A percentile compares a stretch with the other conserved stretches of the same genome.
phyloP scores from a whole-genome alignment of 2,329 filamentous ascomycete genomes.

The Calonectria henricotiae region DNA sequence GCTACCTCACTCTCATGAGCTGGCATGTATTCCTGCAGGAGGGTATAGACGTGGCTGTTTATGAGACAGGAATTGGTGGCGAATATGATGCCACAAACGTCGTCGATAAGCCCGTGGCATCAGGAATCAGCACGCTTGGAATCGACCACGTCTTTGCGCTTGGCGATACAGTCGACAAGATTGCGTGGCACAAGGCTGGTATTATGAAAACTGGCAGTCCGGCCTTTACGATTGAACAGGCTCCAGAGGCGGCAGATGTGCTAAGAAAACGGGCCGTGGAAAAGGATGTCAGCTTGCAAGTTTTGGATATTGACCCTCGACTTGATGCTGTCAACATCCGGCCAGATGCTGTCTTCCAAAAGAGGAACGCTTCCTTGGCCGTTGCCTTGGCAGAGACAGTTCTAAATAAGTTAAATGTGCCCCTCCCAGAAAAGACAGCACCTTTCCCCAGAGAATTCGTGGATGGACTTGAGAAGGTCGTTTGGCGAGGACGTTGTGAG shows the following conservation, averaged over 20 bases:
- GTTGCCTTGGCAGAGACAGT: conserved; percentile 69
- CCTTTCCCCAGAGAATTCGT: conserved; percentile 76
- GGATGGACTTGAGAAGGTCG: conserved; percentile 81
- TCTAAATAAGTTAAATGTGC: conserved; percentile 63
- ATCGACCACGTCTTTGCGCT: conserved; percentile 79
- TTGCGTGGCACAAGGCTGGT: conserved; percentile 83
- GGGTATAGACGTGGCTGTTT: conserved; percentile 74
- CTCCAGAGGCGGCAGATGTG: conserved; percentile 63
- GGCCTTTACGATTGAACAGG: conserved; percentile 73
- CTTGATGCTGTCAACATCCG: conserved; percentile 65
- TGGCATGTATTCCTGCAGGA: conserved; percentile 79
- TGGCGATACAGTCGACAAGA: conserved; percentile 75
- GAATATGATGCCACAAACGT: conserved; percentile 81
- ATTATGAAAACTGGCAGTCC: conserved; percentile 76
- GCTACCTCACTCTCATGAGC: conserved; percentile 77
- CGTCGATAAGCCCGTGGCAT: conserved; percentile 71
- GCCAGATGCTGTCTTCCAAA: conserved; percentile 73
- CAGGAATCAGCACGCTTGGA: conserved; percentile 77
- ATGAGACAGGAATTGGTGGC: conserved; percentile 79
- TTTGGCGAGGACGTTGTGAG: conserved; percentile 86
- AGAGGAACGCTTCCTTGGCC: conserved; percentile 71
- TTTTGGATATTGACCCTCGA: conserved; percentile 65
- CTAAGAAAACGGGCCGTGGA: conserved; percentile 69
- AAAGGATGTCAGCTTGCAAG: conserved; percentile 65
- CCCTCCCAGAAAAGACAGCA: conserved; percentile 47